Evolutionary conservation across 495 filamentous ascomycete species (phyloP).

Genomic region (Ascobolus immersus): DNA sequence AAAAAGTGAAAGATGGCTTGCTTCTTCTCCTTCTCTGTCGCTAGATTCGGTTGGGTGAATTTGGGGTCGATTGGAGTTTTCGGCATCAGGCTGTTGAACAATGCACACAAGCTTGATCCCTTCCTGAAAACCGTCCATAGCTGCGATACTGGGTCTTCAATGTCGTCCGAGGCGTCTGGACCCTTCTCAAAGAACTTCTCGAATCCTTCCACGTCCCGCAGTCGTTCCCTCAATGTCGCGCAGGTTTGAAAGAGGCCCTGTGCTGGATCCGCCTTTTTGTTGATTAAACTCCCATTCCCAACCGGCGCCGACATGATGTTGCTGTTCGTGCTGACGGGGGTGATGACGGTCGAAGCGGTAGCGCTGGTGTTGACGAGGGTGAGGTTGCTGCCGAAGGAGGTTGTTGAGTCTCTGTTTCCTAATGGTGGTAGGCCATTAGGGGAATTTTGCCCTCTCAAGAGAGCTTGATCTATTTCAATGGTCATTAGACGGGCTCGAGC

Average conservation of each 20-base stretch:
- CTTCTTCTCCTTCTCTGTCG: conserved; percentile 18
- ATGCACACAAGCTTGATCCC: conserved; percentile 60
- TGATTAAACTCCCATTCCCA: conserved; percentile 41
- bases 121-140: conserved; percentile 71
- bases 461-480: conserved; percentile 14
- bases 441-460: conserved; percentile 13
- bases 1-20: conserved; percentile 46
- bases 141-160: conserved; percentile 61
- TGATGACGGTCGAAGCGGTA: background rate
- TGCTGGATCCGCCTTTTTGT: conserved; percentile 66
- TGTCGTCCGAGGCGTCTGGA: conserved; percentile 36
- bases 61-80: conserved; percentile 36
- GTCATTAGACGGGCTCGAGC: conserved; percentile 17
- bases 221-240: conserved; percentile 48
- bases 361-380: background rate
- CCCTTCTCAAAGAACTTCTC: conserved; percentile 34
- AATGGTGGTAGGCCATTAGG: conserved; percentile 10
- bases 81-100: conserved; percentile 66
- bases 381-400: background rate
- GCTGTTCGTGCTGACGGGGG: conserved; percentile 11
- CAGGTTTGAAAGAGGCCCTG: conserved; percentile 88
- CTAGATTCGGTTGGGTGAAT: conserved; percentile 10
- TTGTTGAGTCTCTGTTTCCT: conserved; percentile 3
- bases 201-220: conserved; percentile 63
- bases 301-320: conserved; percentile 12